Evolutionary conservation across 345 rosid species (phyloP).

Genomic region (Aurinia saxatilis): DNA sequence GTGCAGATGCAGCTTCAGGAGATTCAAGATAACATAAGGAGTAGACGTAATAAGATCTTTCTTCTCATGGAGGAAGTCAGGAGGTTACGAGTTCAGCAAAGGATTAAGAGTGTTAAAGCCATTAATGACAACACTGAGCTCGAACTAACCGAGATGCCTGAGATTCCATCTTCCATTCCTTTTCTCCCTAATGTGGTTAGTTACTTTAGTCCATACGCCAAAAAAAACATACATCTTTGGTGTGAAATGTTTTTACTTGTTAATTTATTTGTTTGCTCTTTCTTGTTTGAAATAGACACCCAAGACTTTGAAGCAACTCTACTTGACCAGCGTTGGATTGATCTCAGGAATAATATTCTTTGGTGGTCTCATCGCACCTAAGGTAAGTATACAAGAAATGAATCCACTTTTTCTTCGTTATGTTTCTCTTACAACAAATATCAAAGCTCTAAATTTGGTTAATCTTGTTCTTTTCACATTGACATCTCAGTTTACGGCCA

Average conservation of each 20-base stretch:
- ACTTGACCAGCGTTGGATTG: slow-evolving; percentile 61
- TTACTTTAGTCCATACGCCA: background rate
- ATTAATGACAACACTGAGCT: slow-evolving; percentile 32
- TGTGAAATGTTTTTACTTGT: background rate
- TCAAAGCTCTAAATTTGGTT: slow-evolving; percentile 1
- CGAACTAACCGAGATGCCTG: slow-evolving; percentile 78
- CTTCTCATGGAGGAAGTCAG: slow-evolving; percentile 99
- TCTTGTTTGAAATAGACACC: slow-evolving; percentile 48
- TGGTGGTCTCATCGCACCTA: slow-evolving; percentile 93
- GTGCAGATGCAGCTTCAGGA: slow-evolving; percentile 82
- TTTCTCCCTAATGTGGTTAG: slow-evolving; percentile 72
- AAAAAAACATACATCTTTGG: background rate
- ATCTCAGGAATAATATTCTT: slow-evolving; percentile 71
- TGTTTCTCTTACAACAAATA: background rate
- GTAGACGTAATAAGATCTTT: slow-evolving; percentile 86
- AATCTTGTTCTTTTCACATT: background rate
- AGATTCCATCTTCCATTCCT: slow-evolving; percentile 88
- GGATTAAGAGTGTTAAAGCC: slow-evolving; percentile 47
- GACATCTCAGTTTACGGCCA: background rate
- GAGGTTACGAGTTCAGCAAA: slow-evolving; percentile 79
- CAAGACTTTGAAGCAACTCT: slow-evolving; percentile 77
- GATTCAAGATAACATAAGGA: slow-evolving; percentile 75
- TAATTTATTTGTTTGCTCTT: background rate
- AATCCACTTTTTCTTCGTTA: background rate
- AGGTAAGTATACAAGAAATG: slow-evolving; percentile 36